phyloP scores from a whole-genome alignment of 768 basidiomycete species.

The Pisolithus tinctorius region DNA sequence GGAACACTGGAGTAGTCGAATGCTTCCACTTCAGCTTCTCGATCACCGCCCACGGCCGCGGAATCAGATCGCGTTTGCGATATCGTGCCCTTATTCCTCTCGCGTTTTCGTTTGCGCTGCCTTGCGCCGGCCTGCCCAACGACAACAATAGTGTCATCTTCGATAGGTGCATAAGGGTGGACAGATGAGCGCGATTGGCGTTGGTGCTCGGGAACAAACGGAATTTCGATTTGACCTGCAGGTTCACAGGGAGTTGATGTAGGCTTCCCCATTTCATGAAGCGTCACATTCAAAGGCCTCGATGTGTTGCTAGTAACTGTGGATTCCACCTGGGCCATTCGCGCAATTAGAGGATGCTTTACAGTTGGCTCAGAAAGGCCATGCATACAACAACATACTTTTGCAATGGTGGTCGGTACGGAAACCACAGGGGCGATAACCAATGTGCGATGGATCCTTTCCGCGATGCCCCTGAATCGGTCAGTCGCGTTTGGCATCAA shows the following conservation, averaged over 20 bases:
- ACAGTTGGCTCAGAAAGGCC: constrained; percentile 1
- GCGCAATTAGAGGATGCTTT: not conserved
- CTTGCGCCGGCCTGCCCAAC: constrained; percentile 60
- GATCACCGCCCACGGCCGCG: constrained; percentile 6
- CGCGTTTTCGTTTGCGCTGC: constrained; percentile 51
- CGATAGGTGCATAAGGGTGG: constrained; percentile 15
- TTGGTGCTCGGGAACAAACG: constrained; percentile 66
- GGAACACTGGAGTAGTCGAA: constrained; percentile 68
- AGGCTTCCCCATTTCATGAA: constrained; percentile 1
- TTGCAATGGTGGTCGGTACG: constrained; percentile 13
- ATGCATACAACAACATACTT: constrained; percentile 9
- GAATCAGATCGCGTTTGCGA: constrained; percentile 1
- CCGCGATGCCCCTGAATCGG: constrained; percentile 48
- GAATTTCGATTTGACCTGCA: constrained; percentile 59
- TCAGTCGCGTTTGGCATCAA: constrained; percentile 7
- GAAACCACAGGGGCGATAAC: constrained; percentile 51
- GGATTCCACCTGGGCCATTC: not conserved
- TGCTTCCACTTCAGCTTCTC: constrained; percentile 29
- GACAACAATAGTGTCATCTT: constrained; percentile 63
- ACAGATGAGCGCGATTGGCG: constrained; percentile 29
- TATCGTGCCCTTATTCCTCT: constrained; percentile 9
- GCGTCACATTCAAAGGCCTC: not conserved
- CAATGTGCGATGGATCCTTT: constrained; percentile 62
- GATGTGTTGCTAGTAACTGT: not conserved
- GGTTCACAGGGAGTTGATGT: constrained; percentile 19